These are phyloP conservation scores for Gaeumannomyces sp. DNA, from an alignment of 2,329 filamentous ascomycete species.

Conservation along the genomic window DNA sequence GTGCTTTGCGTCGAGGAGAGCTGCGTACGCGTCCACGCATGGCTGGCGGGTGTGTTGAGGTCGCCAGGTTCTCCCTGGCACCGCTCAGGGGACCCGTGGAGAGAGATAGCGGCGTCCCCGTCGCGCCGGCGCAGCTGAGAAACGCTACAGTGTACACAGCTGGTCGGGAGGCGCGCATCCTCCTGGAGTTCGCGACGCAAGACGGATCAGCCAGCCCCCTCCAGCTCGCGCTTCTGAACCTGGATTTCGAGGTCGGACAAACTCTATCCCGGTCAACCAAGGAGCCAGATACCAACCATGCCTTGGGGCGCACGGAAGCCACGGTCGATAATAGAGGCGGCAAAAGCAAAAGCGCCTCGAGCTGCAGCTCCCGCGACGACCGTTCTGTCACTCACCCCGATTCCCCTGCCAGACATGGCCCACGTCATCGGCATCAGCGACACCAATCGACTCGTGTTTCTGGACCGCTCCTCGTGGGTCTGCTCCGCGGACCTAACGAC, in stretches of 20 bases:
- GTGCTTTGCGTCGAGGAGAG: conserved; percentile 23
- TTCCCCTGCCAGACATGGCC: conserved; percentile 11
- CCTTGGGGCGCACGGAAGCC: no score
- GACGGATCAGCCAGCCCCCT: conserved; percentile 11
- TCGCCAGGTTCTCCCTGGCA: no score
- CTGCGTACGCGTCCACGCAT: conserved; percentile 20
- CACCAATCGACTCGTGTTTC: conserved; percentile 21
- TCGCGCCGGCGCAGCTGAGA: conserved; percentile 18
- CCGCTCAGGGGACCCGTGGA: no score
- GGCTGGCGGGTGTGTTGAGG: conserved; percentile 19
- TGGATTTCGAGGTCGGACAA: no score
- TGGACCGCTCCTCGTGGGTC: conserved; percentile 23
- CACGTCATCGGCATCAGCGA: conserved; percentile 20
- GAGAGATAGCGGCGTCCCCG: conserved; percentile 16
- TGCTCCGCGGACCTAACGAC: conserved; percentile 19
- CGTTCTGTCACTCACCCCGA: no score
- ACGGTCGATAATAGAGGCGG: no score
- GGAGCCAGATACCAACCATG: no score
- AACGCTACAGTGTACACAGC: conserved; percentile 15
- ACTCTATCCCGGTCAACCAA: no score
- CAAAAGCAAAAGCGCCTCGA: no score
- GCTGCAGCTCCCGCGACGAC: no score
- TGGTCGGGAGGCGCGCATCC: conserved; percentile 12
- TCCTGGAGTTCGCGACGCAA: conserved; percentile 19
- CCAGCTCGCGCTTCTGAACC: no score